Percentiles rank a stretch among this genome's conserved stretches.
phyloP scores from a whole-genome alignment of 139 green algal genomes.

The Tetraselmis chui region DNA sequence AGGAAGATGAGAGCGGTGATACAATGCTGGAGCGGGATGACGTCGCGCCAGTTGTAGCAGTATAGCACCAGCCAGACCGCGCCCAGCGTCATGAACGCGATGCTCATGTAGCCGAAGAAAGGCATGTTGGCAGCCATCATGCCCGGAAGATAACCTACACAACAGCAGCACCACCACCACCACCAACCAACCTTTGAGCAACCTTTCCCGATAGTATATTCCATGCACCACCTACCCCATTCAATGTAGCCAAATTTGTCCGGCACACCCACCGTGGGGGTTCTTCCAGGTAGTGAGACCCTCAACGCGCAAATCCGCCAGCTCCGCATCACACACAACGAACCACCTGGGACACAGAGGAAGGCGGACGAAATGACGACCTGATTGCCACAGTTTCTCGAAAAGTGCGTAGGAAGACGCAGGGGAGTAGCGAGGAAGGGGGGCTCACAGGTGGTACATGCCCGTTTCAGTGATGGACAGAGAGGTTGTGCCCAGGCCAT shows the following conservation, averaged over 20 bases:
- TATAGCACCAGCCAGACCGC: slow-evolving; percentile 20
- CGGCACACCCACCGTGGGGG: slow-evolving; percentile 40
- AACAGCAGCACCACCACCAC: neutral
- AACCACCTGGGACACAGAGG: slow-evolving; percentile 24
- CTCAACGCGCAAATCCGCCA: slow-evolving; percentile 36
- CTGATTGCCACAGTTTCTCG: too few relatives aligned
- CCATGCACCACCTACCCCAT: neutral
- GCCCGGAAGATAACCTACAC: slow-evolving; percentile 45
- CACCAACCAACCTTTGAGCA: neutral
- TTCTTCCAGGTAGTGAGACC: slow-evolving; percentile 65
- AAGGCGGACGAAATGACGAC: neutral
- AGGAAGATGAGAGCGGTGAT: slow-evolving; percentile 51
- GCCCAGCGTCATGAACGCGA: slow-evolving; percentile 38
- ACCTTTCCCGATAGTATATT: neutral
- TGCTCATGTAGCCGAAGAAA: slow-evolving; percentile 49
- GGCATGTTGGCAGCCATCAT: slow-evolving; percentile 49
- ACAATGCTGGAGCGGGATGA: slow-evolving; percentile 55
- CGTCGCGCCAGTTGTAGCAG: slow-evolving; percentile 36
- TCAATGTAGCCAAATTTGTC: slow-evolving; percentile 1
- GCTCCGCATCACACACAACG: slow-evolving; percentile 51
- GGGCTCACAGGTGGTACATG: slow-evolving; percentile 63
- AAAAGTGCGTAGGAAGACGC: too few relatives aligned
- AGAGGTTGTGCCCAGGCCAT: slow-evolving; percentile 16
- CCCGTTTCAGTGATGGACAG: slow-evolving; percentile 49
- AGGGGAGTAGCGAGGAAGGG: neutral